Evolutionary conservation across 2,329 filamentous ascomycete genomes (phyloP).

Genomic region (Septoria petroselini): DNA sequence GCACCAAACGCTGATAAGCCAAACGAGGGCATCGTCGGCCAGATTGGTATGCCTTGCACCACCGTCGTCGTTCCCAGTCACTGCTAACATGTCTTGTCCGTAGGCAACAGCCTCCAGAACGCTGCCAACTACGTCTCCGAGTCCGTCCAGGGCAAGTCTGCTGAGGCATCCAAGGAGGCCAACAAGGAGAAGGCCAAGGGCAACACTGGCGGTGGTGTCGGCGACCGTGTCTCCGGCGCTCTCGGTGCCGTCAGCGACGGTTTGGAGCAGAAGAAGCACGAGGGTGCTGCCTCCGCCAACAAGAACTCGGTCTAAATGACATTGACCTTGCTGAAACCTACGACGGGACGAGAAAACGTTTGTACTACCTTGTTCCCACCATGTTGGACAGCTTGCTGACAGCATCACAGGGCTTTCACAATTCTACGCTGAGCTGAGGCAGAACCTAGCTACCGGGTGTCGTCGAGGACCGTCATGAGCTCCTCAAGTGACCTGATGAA

Average conservation of each 20-base stretch:
- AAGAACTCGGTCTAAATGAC: slow-evolving; percentile 41
- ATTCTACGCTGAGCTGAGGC: no score
- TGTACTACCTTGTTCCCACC: not conserved
- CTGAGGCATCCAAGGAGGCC: slow-evolving; percentile 62
- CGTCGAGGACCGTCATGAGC: no score
- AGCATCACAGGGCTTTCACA: no score
- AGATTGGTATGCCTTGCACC: slow-evolving; percentile 25
- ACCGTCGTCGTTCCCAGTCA: not conserved
- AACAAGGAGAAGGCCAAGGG: slow-evolving; percentile 61
- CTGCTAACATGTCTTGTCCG: not conserved
- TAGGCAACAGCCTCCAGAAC: slow-evolving; percentile 45
- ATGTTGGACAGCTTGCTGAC: no score
- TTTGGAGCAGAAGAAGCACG: slow-evolving; percentile 52
- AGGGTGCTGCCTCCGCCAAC: slow-evolving; percentile 50
- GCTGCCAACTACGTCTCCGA: slow-evolving; percentile 68
- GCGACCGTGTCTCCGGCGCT: slow-evolving; percentile 55
- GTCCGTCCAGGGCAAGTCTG: slow-evolving; percentile 56
- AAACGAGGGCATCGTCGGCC: slow-evolving; percentile 46
- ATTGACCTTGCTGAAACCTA: not conserved
- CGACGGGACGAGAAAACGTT: slow-evolving; percentile 8
- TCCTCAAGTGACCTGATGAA: no score
- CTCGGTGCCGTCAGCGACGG: slow-evolving; percentile 54
- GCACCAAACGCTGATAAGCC: slow-evolving; percentile 45
- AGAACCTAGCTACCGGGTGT: no score
- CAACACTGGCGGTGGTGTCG: slow-evolving; percentile 55